Evolutionary conservation across 2,329 filamentous ascomycete genomes (phyloP).

Genomic region (Cladosporium sp.): DNA sequence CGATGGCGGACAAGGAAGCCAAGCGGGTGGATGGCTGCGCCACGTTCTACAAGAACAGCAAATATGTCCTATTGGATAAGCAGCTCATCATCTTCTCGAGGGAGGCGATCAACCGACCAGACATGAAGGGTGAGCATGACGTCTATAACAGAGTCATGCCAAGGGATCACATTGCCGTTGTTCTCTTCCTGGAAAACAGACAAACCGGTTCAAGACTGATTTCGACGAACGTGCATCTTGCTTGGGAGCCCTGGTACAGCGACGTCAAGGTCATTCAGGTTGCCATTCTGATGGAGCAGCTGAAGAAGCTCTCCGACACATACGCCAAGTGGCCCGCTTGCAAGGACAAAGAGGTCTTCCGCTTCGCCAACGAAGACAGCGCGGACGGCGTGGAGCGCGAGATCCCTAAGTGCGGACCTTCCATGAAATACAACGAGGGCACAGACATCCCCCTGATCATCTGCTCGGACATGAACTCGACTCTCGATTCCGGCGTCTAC

Average conservation of each 20-base stretch:
- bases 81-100: constrained; percentile 89
- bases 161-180: constrained; percentile 91
- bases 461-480: constrained; percentile 96
- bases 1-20: constrained; percentile 86
- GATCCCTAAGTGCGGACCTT: constrained; percentile 65
- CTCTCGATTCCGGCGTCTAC: constrained; percentile 81
- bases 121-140: constrained; percentile 96
- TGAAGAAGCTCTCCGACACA: constrained; percentile 79
- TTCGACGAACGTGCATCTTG: constrained; percentile 88
- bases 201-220: constrained; percentile 87
- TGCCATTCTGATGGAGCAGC: constrained; percentile 88
- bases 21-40: constrained; percentile 93
- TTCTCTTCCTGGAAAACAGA: constrained; percentile 89
- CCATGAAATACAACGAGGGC: constrained; percentile 78
- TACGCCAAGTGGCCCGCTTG: constrained; percentile 76
- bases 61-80: constrained; percentile 91
- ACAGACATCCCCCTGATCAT: constrained; percentile 87
- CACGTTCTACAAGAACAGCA: constrained; percentile 93
- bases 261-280: constrained; percentile 98
- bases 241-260: constrained; percentile 85
- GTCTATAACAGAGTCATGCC: constrained; percentile 99
- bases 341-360: constrained; percentile 57
- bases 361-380: constrained; percentile 44
- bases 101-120: constrained; percentile 87
- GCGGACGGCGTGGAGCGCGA: constrained; percentile 46